Percentiles rank a stretch among this genome's conserved stretches.
These are phyloP conservation scores for Tuber indicum DNA, from an alignment of 495 filamentous ascomycete genomes.

Conservation along the genomic window DNA sequence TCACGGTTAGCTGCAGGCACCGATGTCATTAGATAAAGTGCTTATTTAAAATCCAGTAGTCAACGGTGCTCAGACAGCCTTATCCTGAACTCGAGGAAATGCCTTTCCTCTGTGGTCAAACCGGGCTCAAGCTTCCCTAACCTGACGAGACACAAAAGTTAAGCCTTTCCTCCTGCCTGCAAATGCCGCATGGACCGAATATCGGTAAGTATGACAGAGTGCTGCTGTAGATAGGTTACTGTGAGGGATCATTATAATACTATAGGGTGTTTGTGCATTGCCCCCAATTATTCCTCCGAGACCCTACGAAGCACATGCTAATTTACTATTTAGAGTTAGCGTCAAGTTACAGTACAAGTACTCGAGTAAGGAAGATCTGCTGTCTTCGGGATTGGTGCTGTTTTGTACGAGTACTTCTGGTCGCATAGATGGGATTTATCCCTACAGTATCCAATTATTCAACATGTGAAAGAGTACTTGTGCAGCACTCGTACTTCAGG, in stretches of 20 bases:
- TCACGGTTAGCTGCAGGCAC: not conserved
- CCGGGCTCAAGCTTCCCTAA: not conserved
- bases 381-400: not conserved
- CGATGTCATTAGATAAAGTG: not conserved
- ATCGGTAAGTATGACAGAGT: not conserved
- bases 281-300: not conserved
- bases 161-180: not conserved
- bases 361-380: not conserved
- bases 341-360: not conserved
- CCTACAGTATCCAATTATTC: not conserved
- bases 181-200: not conserved
- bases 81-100: not conserved
- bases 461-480: not conserved
- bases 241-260: not conserved
- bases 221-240: not conserved
- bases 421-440: not conserved
- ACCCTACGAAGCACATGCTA: not conserved
- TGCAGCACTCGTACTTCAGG: not conserved
- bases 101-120: not conserved
- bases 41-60: not conserved
- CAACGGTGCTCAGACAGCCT: not conserved
- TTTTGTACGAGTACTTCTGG: not conserved
- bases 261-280: not conserved
- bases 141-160: not conserved
- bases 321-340: not conserved